phyloP scores from a whole-genome alignment of 805 yeast genomes.

The Lipomyces sp. region DNA sequence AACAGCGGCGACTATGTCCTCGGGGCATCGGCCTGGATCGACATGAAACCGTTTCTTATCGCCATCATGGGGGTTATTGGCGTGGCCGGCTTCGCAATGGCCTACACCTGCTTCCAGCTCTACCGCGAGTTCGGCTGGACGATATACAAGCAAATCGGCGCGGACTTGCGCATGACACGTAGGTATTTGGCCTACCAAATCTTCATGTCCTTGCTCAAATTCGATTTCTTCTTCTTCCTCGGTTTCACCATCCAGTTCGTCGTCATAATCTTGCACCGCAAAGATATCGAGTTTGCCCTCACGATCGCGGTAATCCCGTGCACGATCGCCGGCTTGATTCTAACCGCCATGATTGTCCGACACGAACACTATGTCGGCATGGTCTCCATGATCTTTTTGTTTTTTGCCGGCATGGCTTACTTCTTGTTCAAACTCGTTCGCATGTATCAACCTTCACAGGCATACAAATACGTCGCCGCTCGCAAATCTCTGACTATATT shows the following conservation, averaged over 20 bases:
- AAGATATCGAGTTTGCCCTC: conserved; percentile 53
- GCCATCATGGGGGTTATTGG: conserved; percentile 53
- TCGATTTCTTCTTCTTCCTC: conserved; percentile 55
- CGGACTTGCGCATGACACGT: conserved; percentile 49
- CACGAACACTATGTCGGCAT: conserved; percentile 47
- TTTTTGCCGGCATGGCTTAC: conserved; percentile 52
- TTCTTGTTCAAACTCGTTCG: conserved; percentile 55
- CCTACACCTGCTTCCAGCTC: conserved; percentile 46
- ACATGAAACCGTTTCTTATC: conserved; percentile 48
- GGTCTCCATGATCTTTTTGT: conserved; percentile 44
- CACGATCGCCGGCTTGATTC: conserved; percentile 49
- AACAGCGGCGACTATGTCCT: conserved; percentile 23
- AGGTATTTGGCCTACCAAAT: conserved; percentile 50
- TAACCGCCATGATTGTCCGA: conserved; percentile 49
- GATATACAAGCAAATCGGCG: conserved; percentile 56
- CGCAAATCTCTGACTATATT: conserved; percentile 53
- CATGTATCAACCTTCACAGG: conserved; percentile 52
- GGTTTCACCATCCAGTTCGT: conserved; percentile 58
- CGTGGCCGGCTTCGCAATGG: conserved; percentile 46
- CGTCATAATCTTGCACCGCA: conserved; percentile 51
- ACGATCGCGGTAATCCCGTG: conserved; percentile 55
- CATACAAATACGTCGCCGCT: conserved; percentile 50
- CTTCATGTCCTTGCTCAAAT: conserved; percentile 49
- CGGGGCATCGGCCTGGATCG: conserved; percentile 31
- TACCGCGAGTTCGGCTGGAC: conserved; percentile 53